These are phyloP conservation scores for Aureobasidium zeae DNA, from an alignment of 2,329 filamentous ascomycete genomes.

Conservation along the genomic window DNA sequence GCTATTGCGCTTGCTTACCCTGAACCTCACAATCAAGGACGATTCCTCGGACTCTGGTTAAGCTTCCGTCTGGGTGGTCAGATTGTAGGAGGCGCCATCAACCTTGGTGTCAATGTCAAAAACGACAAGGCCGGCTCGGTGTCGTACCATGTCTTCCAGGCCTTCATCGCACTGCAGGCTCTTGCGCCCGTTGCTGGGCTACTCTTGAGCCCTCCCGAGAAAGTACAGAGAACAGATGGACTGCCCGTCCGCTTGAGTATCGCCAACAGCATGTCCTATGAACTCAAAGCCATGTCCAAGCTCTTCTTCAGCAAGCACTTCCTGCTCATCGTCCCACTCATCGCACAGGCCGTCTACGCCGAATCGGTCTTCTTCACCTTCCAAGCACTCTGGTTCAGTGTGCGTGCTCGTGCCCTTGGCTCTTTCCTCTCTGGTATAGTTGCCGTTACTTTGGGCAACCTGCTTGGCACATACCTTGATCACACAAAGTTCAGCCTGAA, in stretches of 20 bases:
- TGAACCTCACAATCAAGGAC: constrained; percentile 57
- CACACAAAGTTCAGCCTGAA: constrained; percentile 46
- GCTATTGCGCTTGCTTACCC: constrained; percentile 65
- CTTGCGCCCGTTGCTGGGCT: constrained; percentile 55
- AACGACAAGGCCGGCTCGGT: constrained; percentile 53
- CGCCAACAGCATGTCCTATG: constrained; percentile 45
- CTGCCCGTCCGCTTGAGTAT: constrained; percentile 52
- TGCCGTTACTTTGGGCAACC: constrained; percentile 55
- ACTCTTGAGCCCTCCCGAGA: constrained; percentile 50
- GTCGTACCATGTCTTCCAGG: constrained; percentile 57
- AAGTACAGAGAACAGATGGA: constrained; percentile 58
- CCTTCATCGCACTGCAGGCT: constrained; percentile 64
- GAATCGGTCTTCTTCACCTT: constrained; percentile 66
- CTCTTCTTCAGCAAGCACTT: constrained; percentile 54
- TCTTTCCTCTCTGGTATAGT: constrained; percentile 62
- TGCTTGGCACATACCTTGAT: constrained; percentile 58
- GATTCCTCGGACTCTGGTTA: constrained; percentile 60
- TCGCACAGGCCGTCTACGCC: constrained; percentile 60
- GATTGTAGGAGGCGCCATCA: constrained; percentile 63
- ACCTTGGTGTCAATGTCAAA: constrained; percentile 55
- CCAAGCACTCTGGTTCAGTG: constrained; percentile 54
- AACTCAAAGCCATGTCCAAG: constrained; percentile 51
- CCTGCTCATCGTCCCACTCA: constrained; percentile 56
- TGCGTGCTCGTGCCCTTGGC: constrained; percentile 58
- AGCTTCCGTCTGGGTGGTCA: constrained; percentile 53